Evolutionary conservation across 2,329 filamentous ascomycete species (phyloP).

Genomic region (Ophioceras dolichostomum): DNA sequence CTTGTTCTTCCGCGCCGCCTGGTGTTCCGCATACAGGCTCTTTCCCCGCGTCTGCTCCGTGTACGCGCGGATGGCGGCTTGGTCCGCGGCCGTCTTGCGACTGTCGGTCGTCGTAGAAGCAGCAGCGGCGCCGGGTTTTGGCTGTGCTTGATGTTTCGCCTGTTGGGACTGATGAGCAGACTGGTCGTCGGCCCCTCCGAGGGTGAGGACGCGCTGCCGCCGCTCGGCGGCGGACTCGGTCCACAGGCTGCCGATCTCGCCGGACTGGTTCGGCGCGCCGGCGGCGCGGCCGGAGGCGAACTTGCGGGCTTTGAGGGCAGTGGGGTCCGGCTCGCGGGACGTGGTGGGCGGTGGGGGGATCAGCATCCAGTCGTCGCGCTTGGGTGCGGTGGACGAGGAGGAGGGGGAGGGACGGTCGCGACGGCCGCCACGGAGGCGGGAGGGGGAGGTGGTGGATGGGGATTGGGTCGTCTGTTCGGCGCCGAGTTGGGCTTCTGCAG

Average conservation of each 20-base stretch:
- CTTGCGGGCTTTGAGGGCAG: constrained; percentile 58
- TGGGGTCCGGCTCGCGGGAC: constrained; percentile 57
- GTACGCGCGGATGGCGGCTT: constrained; percentile 31
- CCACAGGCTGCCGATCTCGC: constrained; percentile 58
- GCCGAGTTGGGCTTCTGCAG: constrained; percentile 25
- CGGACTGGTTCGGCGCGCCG: constrained; percentile 13
- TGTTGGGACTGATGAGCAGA: constrained; percentile 4
- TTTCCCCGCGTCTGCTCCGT: constrained; percentile 42
- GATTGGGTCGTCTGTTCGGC: constrained; percentile 26
- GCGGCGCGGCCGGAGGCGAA: constrained; percentile 57
- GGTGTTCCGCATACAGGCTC: constrained; percentile 49
- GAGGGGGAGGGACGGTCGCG: no score
- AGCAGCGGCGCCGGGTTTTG: constrained; percentile 23
- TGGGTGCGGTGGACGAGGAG: no score
- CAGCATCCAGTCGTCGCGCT: constrained; percentile 81
- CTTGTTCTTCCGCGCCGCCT: constrained; percentile 20
- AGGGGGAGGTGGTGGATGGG: no score
- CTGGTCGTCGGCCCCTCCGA: constrained; percentile 49
- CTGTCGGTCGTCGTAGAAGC: no score
- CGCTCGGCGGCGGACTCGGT: constrained; percentile 88
- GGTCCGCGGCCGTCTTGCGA: constrained; percentile 44
- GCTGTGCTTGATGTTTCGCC: not conserved
- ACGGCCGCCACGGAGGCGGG: constrained; percentile 14
- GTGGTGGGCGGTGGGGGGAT: constrained; percentile 43
- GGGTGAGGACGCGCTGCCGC: constrained; percentile 57